Evolutionary conservation across 192 early-diverging fungal genomes (phyloP).

Genomic region (Neocallimastix lanati): DNA sequence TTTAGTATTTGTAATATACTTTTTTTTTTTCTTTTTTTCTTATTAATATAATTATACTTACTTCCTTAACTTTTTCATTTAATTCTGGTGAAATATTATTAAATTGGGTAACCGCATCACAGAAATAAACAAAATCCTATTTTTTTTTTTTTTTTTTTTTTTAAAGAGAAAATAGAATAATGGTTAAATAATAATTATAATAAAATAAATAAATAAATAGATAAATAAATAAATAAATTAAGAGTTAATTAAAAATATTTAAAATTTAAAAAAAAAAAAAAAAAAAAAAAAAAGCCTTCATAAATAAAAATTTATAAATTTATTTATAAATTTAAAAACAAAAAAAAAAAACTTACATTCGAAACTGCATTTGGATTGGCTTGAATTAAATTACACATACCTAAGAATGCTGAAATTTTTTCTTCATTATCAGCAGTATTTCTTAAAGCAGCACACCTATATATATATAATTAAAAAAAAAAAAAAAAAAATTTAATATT

Average conservation of each 20-base stretch:
- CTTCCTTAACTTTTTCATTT: slow-evolving; percentile 7
- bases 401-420: slow-evolving; percentile 87
- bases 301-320: too few species aligned
- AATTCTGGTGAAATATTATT: slow-evolving; percentile 10
- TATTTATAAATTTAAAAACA: too few species aligned
- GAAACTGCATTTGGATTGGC: slow-evolving; percentile 55
- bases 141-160: too few species aligned
- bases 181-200: too few species aligned
- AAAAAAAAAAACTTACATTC: background rate
- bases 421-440: slow-evolving; percentile 85
- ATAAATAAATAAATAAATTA: too few species aligned
- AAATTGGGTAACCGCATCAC: slow-evolving; percentile 13
- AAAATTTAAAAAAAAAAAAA: too few species aligned
- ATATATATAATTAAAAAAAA: background rate
- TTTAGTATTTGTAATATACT: too few species aligned
- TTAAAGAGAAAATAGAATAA: too few species aligned
- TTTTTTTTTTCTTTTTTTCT: too few species aligned
- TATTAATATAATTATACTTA: background rate
- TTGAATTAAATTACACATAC: slow-evolving; percentile 81
- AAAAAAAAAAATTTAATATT: background rate
- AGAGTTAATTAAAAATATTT: too few species aligned
- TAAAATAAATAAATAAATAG: too few species aligned
- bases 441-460: slow-evolving; percentile 44
- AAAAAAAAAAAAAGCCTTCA: too few species aligned
- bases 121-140: slow-evolving; percentile 12